A percentile compares a stretch with the other conserved stretches of the same genome.
Evolutionary conservation across 768 basidiomycete species (phyloP).

Genomic region (Russula sp.): DNA sequence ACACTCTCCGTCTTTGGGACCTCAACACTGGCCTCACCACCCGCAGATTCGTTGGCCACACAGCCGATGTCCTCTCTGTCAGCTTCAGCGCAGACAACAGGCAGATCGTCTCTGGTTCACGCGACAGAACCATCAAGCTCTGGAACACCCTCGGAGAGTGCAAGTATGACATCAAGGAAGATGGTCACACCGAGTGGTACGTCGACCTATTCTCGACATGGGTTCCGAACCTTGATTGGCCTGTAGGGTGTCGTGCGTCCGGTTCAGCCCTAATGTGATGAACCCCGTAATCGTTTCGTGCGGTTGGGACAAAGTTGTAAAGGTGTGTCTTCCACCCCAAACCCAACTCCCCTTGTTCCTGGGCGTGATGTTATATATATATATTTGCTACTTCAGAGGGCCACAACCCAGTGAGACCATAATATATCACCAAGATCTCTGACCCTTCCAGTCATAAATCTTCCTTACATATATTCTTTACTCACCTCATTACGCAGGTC

Average conservation of each 20-base stretch:
- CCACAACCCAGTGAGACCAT: slow-evolving; percentile 43
- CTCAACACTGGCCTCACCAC: slow-evolving; percentile 96
- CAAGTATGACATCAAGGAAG: slow-evolving; percentile 99
- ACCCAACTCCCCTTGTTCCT: background rate
- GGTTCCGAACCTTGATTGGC: background rate
- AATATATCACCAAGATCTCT: slow-evolving; percentile 68
- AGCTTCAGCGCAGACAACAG: slow-evolving; percentile 99
- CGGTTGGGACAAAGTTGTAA: slow-evolving; percentile 99
- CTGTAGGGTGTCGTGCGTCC: slow-evolving; percentile 93
- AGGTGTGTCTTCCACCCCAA: slow-evolving; percentile 51
- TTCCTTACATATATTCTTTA: background rate
- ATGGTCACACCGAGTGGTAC: slow-evolving; percentile 93
- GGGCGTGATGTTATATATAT: slow-evolving; percentile 37
- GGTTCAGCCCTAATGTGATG: slow-evolving; percentile 95
- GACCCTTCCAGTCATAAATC: slow-evolving; percentile 30
- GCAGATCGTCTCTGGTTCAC: slow-evolving; percentile 97
- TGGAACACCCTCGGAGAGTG: slow-evolving; percentile 99
- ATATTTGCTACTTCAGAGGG: slow-evolving; percentile 34
- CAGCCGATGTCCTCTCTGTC: slow-evolving; percentile 95
- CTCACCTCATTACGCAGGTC: slow-evolving; percentile 50
- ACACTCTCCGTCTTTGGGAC: slow-evolving; percentile 99
- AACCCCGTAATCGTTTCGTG: slow-evolving; percentile 99
- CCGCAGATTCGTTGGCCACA: slow-evolving; percentile 96
- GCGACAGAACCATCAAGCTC: slow-evolving; percentile 96
- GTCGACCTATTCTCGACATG: slow-evolving; percentile 10